A percentile compares a stretch with the other conserved stretches of the same genome.
phyloP scores from a whole-genome alignment of 164 flowering plant genomes.

The Stephania cephalantha region DNA sequence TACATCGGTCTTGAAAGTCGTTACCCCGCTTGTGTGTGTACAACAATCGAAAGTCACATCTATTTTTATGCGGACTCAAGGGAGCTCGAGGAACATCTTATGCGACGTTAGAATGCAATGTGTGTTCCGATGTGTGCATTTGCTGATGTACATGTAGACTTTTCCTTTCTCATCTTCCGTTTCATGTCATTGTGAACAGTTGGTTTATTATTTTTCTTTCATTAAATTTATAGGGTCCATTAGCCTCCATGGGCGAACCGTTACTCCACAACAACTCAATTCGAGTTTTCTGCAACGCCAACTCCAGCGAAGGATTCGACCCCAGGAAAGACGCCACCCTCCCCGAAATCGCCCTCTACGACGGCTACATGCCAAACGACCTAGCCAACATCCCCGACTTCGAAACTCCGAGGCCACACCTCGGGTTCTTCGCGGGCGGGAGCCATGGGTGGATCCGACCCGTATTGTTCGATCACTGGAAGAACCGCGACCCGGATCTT shows the following conservation, averaged over 20 bases:
- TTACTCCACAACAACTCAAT: conserved; percentile 57
- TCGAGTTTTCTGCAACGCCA: conserved; percentile 78
- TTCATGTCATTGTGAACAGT: no score
- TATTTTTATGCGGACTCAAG: no score
- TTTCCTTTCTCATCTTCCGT: no score
- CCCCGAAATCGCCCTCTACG: conserved; percentile 53
- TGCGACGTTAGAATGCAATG: no score
- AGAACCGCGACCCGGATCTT: conserved; percentile 40
- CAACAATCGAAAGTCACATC: no score
- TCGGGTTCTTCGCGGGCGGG: conserved; percentile 84
- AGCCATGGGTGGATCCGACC: conserved; percentile 64
- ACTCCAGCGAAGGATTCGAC: conserved; percentile 73
- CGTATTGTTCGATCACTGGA: conserved; percentile 57
- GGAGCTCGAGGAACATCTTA: no score
- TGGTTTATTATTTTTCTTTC: no score
- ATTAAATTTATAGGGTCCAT: conserved; percentile 41
- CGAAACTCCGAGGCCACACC: conserved; percentile 27
- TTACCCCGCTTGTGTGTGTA: no score
- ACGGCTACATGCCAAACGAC: conserved; percentile 30
- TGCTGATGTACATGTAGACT: no score
- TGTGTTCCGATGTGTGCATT: no score
- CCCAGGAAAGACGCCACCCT: conserved; percentile 63
- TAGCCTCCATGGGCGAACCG: conserved; percentile 35
- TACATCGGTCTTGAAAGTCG: no score
- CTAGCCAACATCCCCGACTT: conserved; percentile 29